Percentiles rank a stretch among this genome's conserved stretches.
These are phyloP conservation scores for Daedaleopsis sinensis DNA, from an alignment of 768 basidiomycete species.

Conservation along the genomic window DNA sequence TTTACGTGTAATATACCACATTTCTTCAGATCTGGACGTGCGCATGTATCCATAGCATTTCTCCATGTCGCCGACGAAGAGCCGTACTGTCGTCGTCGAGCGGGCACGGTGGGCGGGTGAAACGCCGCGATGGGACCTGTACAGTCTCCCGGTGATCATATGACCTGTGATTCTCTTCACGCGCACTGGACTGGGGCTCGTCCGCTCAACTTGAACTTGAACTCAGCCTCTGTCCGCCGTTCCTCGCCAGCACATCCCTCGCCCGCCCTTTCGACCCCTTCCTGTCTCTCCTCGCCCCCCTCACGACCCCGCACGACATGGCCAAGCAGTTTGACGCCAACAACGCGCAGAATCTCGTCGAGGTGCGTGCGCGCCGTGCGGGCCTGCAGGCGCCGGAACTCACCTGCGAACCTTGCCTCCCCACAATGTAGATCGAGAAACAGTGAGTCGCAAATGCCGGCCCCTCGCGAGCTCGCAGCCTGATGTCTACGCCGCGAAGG, in stretches of 20 bases:
- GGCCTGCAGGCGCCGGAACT: neutral
- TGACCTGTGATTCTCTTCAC: slow-evolving; percentile 19
- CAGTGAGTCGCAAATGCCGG: slow-evolving; percentile 58
- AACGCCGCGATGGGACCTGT: slow-evolving; percentile 18
- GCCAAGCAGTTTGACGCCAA: slow-evolving; percentile 78
- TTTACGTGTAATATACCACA: neutral
- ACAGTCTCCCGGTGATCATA: slow-evolving; percentile 12
- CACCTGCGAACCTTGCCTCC: neutral
- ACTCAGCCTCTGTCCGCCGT: neutral
- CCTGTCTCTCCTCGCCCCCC: neutral
- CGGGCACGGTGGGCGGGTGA: neutral
- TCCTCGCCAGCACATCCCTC: slow-evolving; percentile 22
- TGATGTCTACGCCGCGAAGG: slow-evolving; percentile 36
- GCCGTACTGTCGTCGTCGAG: neutral
- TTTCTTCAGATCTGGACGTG: neutral
- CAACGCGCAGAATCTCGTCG: slow-evolving; percentile 87
- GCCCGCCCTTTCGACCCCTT: neutral
- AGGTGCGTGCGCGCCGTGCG: slow-evolving; percentile 53
- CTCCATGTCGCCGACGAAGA: slow-evolving; percentile 8
- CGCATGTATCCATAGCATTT: slow-evolving; percentile 8
- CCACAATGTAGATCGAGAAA: slow-evolving; percentile 80
- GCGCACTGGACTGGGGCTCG: slow-evolving; percentile 8
- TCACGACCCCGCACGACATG: slow-evolving; percentile 37
- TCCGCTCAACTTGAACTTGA: neutral
- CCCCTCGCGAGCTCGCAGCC: slow-evolving; percentile 5